Evolutionary conservation across 495 filamentous ascomycete species (phyloP).

Genomic region (Penicillium manginii): DNA sequence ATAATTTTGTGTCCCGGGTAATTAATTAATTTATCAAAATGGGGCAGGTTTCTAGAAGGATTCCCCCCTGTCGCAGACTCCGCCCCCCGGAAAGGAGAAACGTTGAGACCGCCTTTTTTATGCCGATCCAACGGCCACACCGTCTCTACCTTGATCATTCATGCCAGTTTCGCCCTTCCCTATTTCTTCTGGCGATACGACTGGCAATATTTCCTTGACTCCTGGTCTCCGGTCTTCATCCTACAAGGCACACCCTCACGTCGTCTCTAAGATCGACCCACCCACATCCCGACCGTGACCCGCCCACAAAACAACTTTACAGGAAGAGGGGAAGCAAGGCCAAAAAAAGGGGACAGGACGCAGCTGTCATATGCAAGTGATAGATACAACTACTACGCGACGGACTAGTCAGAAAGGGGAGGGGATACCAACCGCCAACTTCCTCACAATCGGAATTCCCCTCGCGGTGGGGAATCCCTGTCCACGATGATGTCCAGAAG

Average conservation of each 20-base stretch:
- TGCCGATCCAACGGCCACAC: slow-evolving; percentile 28
- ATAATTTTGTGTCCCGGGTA: no score
- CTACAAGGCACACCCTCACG: not conserved
- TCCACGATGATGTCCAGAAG: slow-evolving; percentile 50
- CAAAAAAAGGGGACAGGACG: not conserved
- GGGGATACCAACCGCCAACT: slow-evolving; percentile 4
- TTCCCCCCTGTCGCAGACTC: not conserved
- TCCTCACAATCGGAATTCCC: slow-evolving; percentile 2
- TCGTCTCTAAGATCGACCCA: not conserved
- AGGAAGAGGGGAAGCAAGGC: not conserved
- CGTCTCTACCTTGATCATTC: not conserved
- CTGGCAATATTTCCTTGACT: no score
- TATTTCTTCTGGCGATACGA: not conserved
- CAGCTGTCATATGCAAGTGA: not conserved
- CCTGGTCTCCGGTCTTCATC: not conserved
- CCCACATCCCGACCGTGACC: slow-evolving; percentile 8
- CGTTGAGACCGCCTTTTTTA: slow-evolving; percentile 33
- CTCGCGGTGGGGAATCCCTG: slow-evolving; percentile 6
- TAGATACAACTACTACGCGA: not conserved
- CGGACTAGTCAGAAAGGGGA: slow-evolving; percentile 4
- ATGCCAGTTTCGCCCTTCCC: no score
- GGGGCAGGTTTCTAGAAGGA: not conserved
- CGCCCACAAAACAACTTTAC: not conserved
- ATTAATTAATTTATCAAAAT: no score
- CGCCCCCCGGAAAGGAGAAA: slow-evolving; percentile 22